Evolutionary conservation across 768 basidiomycete genomes (phyloP), one percentile per base, ranked within the genome.

Genomic region (Russula olivacea): DNA sequence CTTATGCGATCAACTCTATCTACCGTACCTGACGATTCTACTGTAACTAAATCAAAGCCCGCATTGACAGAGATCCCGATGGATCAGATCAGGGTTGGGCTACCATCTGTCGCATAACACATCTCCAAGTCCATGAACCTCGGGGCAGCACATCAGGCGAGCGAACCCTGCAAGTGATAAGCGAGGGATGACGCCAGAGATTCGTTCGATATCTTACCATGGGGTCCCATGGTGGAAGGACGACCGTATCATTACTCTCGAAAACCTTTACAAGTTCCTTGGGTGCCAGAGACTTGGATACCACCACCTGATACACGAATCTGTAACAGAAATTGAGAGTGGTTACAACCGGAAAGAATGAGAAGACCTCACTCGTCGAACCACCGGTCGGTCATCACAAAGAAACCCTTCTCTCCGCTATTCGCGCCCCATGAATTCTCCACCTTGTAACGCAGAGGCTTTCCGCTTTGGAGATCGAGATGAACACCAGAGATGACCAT

Each of bases 401-500:
- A 92, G 75, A 85, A 95, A 7, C 95, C 95, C 68, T 93, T 86
- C 68, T 93, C 79, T 28, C 93, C 89, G 0, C 79, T 80, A 0
- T 76, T 76, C 30, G 86, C 84, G 17, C 91, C 90, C 96, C 96
- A 98, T 3, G 87, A 89, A 77, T 98, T 98, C 80, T 98, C 96
- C 21, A 98, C 91, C 75, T 93, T 92, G 82, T 93, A 98, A n/a
- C 93, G 82, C 21, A 95, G 74, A 0, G 93, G 87, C 61, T 82
- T 83, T 57, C 91, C 92, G 2, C 73, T 71, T 59, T 72, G 76
- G 14, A 77, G 74, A 70, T 95, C 93, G 54, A 97, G 77, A 71
- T 98, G 95, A 19, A 95, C 95, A 19, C 83, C 95, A 19, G 89
- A 87, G 72, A 98, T 95, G 48, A 96, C 92, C 91, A 93, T 90